A percentile compares a stretch with the other conserved stretches of the same genome.
Conservation (phyloP, 192 early-diverging fungal genomes). For the Cetraspora pellucida region DNA sequence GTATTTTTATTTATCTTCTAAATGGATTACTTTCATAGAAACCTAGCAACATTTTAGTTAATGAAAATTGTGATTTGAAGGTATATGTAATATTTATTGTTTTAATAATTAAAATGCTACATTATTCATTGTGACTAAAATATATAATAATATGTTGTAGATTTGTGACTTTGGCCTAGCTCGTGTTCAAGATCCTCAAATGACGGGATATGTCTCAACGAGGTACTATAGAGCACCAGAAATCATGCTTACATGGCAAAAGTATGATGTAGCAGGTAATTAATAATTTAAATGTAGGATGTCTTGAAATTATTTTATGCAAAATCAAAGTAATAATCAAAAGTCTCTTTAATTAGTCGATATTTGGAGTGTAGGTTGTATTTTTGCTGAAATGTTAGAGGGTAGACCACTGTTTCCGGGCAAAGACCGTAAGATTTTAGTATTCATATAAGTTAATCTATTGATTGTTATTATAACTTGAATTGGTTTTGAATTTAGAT, state of each 20-base stretch:
- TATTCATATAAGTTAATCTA: conserved; percentile 16
- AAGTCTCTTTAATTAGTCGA: conserved; percentile 60
- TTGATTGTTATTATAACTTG: neutral
- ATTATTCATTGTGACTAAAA: too few species aligned
- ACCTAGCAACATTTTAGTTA: conserved; percentile 95
- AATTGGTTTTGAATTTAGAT: conserved; percentile 48
- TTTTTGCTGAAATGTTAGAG: conserved; percentile 96
- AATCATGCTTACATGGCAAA: conserved; percentile 98
- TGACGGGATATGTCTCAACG: conserved; percentile 98
- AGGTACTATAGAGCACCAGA: conserved; percentile 98
- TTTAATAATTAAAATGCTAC: too few species aligned
- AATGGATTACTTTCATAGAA: conserved; percentile 50
- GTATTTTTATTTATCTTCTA: conserved; percentile 7
- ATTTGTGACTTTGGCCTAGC: conserved; percentile 99
- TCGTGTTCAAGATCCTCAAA: conserved; percentile 90
- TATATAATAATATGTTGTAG: conserved; percentile 30
- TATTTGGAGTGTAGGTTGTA: conserved; percentile 95
- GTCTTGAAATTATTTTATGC: too few species aligned
- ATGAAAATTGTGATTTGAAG: conserved; percentile 97
- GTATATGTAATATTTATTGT: conserved; percentile 21
- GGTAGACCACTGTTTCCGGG: conserved; percentile 94
- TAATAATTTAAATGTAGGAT: neutral
- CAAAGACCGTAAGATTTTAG: conserved; percentile 75
- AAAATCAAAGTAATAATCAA: too few species aligned
- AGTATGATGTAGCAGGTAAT: conserved; percentile 85